phyloP scores from a whole-genome alignment of 192 early-diverging fungal genomes.

The Coemansia sp. region DNA sequence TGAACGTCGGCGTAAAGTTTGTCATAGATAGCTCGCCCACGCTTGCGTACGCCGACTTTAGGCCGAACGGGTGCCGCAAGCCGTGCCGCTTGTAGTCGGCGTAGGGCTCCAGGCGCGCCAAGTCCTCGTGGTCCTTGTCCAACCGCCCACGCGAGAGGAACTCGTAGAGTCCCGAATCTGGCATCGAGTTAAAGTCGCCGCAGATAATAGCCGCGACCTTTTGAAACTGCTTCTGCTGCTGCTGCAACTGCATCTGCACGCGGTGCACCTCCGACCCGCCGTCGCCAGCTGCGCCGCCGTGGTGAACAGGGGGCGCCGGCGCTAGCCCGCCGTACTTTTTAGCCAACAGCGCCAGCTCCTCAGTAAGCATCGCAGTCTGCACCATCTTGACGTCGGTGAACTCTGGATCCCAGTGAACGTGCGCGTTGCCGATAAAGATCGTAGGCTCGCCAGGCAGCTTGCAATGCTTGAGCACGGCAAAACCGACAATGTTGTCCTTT shows the following conservation, averaged over 20 bases:
- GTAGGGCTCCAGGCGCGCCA: slow-evolving; percentile 76
- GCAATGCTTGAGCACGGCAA: slow-evolving; percentile 84
- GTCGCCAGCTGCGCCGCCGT: slow-evolving; percentile 8
- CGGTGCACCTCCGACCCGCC: slow-evolving; percentile 47
- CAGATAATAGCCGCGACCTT: slow-evolving; percentile 66
- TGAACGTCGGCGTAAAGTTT: slow-evolving; percentile 86
- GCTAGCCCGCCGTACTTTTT: slow-evolving; percentile 41
- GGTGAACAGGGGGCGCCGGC: slow-evolving; percentile 2
- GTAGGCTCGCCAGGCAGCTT: slow-evolving; percentile 63
- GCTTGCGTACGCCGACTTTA: slow-evolving; percentile 82
- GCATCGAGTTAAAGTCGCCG: slow-evolving; percentile 95
- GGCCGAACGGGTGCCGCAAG: slow-evolving; percentile 76
- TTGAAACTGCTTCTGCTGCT: slow-evolving; percentile 58
- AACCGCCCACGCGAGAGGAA: slow-evolving; percentile 80
- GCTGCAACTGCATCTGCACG: slow-evolving; percentile 45
- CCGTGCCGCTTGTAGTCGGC: slow-evolving; percentile 84
- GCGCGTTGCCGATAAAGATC: slow-evolving; percentile 85
- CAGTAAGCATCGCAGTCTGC: slow-evolving; percentile 91
- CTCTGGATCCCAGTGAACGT: slow-evolving; percentile 93
- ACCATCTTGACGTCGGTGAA: slow-evolving; percentile 96
- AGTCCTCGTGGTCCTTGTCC: slow-evolving; percentile 83
- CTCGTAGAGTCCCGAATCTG: slow-evolving; percentile 90
- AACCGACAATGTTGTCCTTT: slow-evolving; percentile 93
- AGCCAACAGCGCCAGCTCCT: slow-evolving; percentile 77
- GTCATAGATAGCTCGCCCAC: slow-evolving; percentile 86